Evolutionary conservation across 1,284 basidiomycete species (phyloP), one percentile per base, ranked within the genome.

Genomic region (Heliocybe sulcata): DNA sequence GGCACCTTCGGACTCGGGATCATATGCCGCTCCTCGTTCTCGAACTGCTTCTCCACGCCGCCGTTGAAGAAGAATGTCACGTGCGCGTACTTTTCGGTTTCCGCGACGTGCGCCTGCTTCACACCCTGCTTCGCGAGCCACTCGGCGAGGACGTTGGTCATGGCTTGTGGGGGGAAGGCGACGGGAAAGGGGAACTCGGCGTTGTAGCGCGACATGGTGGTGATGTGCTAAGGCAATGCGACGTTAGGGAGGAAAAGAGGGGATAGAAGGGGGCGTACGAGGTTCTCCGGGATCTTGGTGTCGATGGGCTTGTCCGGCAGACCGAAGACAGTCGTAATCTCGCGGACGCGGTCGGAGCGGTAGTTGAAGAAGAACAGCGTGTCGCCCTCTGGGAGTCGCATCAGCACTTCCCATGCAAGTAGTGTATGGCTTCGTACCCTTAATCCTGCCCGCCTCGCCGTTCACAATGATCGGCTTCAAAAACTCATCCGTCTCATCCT

Each of bases 31-130:
- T 90, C 84, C 69, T 94, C 92, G n/a, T 75, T 71, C 16, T 82
- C 75, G 70, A 90, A 95, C 64, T 94, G 89, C 68, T 93, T 92
- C 76, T 95, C 93, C 45, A 92, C 85, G 57, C 92, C 93, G 25
- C 93, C 92, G 71, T 95, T 95, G 81, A 96, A 95, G 82, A 96
- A 96, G 78, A 95, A 95, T 0, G 93, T 96, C 58, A 96, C 90
- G 67, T 95, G 93, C 1, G 92, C 92, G 70, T 94, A 96, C 72
- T 96, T 95, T 69, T 95, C 93, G 2, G 93, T 95, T 70, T 95
- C 92, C 47, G 92, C 92, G 57, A 95, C 83, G 66, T 95, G 92
- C 8, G 85, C 85, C 67, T 95, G 92, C 67, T 85, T 90, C 58
- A 89, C 67, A 19, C 80, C 90, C 61, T 94, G 72, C 64, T 85